Percentiles rank a stretch among this genome's conserved stretches.
Conservation (phyloP, 2,329 filamentous ascomycete species). For the Neurospora sp. region DNA sequence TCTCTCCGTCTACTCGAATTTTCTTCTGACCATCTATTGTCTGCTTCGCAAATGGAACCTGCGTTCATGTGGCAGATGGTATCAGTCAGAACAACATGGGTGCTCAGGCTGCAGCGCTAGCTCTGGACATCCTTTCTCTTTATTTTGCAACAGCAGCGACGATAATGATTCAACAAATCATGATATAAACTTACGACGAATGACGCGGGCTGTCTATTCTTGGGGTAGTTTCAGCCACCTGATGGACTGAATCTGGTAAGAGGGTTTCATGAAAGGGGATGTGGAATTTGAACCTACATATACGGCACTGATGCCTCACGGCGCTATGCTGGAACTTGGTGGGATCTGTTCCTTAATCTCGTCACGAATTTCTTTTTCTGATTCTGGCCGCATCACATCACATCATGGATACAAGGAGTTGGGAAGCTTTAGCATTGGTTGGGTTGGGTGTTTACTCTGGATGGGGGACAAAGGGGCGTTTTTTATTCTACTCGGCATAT, state of each 20-base stretch:
- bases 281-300: background rate
- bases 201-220: background rate
- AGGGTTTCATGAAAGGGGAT: background rate
- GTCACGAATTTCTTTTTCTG: background rate
- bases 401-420: background rate
- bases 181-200: background rate
- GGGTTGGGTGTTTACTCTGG: background rate
- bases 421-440: background rate
- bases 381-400: background rate
- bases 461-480: background rate
- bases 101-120: background rate
- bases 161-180: background rate
- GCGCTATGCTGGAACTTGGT: background rate
- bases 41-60: background rate
- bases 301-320: background rate
- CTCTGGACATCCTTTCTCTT: background rate
- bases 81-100: background rate
- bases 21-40: background rate
- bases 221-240: background rate
- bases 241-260: background rate
- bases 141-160: background rate
- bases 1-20: background rate
- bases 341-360: background rate
- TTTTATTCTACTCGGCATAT: background rate
- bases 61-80: background rate